phyloP scores from a whole-genome alignment of 2,329 filamentous ascomycete species.

The Fusarium sambucinum region DNA sequence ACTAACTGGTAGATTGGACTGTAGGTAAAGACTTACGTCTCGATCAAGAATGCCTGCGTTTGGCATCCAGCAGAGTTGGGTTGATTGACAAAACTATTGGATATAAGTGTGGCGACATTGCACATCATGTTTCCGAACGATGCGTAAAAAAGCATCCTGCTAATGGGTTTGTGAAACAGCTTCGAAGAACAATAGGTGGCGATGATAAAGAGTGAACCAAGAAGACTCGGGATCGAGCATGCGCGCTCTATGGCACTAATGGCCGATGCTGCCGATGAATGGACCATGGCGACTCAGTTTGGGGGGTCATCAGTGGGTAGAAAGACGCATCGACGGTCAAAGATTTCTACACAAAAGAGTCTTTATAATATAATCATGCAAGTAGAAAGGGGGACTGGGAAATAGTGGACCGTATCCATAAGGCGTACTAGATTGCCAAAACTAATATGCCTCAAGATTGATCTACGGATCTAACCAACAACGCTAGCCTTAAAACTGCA shows the following conservation, averaged over 20 bases:
- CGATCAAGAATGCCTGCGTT: slow-evolving; percentile 17
- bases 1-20: not conserved
- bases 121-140: slow-evolving; percentile 27
- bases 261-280: not conserved
- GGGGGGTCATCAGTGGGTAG: not conserved
- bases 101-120: slow-evolving; percentile 23
- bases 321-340: not conserved
- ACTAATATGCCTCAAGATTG: not conserved
- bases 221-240: slow-evolving; percentile 16
- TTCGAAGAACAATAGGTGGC: slow-evolving; percentile 12
- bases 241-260: slow-evolving; percentile 23
- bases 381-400: slow-evolving; percentile 3
- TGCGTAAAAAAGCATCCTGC: slow-evolving; percentile 19
- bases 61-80: slow-evolving; percentile 15
- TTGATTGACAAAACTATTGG: not conserved
- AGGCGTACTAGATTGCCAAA: not conserved
- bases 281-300: not conserved
- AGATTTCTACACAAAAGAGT: not conserved
- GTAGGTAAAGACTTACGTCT: slow-evolving; percentile 24
- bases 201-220: slow-evolving; percentile 15
- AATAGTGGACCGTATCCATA: slow-evolving; percentile 1
- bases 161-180: slow-evolving; percentile 19
- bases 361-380: not conserved
- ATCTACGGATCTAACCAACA: not conserved
- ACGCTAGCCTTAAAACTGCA: not conserved